Conservation (phyloP, 2,329 filamentous ascomycete genomes). For the Drechslerella dactyloides region DNA sequence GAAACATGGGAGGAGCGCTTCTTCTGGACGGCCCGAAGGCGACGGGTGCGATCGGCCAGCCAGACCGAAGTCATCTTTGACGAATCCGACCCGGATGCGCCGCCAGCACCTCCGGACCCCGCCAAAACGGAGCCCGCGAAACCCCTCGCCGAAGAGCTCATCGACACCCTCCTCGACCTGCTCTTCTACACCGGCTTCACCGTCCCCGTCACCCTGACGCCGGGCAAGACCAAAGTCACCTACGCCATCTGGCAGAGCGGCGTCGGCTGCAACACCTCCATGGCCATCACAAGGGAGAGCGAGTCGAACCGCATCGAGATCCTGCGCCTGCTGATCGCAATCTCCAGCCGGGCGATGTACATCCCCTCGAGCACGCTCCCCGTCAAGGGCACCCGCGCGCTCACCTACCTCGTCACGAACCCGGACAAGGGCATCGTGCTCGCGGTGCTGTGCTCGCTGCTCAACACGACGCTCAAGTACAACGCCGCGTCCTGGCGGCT, state of each 20-base stretch:
- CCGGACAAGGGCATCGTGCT: slow-evolving; percentile 62
- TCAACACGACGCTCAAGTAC: slow-evolving; percentile 80
- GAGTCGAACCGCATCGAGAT: slow-evolving; percentile 88
- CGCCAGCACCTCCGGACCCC: slow-evolving; percentile 54
- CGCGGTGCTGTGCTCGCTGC: slow-evolving; percentile 79
- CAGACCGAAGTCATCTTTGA: slow-evolving; percentile 82
- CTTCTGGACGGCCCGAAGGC: slow-evolving; percentile 84
- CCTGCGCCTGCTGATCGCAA: slow-evolving; percentile 79
- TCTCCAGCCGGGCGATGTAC: slow-evolving; percentile 93
- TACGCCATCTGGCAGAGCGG: slow-evolving; percentile 98
- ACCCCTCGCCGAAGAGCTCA: slow-evolving; percentile 87
- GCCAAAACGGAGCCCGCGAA: slow-evolving; percentile 70
- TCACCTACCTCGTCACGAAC: slow-evolving; percentile 82
- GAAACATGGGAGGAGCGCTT: slow-evolving; percentile 87
- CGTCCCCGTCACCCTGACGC: slow-evolving; percentile 70
- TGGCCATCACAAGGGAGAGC: slow-evolving; percentile 86
- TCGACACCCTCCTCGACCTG: slow-evolving; percentile 86
- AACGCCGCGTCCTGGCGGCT: slow-evolving; percentile 93
- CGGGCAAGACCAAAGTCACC: slow-evolving; percentile 78
- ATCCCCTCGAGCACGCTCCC: slow-evolving; percentile 81
- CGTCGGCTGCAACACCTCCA: slow-evolving; percentile 88
- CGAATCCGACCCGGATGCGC: slow-evolving; percentile 62
- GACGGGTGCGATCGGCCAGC: slow-evolving; percentile 70
- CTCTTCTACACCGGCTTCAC: slow-evolving; percentile 93
- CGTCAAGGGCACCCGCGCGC: slow-evolving; percentile 77